Evolutionary conservation across 257 asterid species (phyloP), one percentile per base, ranked within the genome.

Genomic region (Solanum lycopersicoides): DNA sequence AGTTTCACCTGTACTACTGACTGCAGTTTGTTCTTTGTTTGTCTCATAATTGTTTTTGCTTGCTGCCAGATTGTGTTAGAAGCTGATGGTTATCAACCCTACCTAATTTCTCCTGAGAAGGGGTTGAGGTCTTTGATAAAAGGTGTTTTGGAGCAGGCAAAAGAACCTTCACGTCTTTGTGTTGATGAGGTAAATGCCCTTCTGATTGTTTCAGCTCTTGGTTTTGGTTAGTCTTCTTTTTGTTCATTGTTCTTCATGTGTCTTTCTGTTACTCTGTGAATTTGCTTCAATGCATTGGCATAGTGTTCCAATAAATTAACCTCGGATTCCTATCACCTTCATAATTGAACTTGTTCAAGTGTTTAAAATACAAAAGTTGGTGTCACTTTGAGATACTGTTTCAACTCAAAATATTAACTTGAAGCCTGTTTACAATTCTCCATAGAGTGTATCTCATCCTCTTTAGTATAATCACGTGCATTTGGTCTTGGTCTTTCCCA

Each of bases 81-180:
- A 93, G 99, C 99, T 6, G 99, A 97, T 88, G 99, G 99, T 87
- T 97, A 97, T 91, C 99, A 97, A 86, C 99, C 99, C 30, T 97
- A 97, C 90, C 99, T 96, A 85, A 96, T 97, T 90, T 97, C 99
- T 88, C 99, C 99, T 68, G 99, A 97, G 92, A 96, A 96, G 90
- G 99, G 99, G 79, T 89, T 96, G 92, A 93, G 98, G 91, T 96
- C 99, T 34, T 91, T 96, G 87, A 96, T 96, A 82, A 96, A 96
- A 92, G 91, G 89, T 89, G 99, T 96, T 66, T 86, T 96, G 56
- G 99, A 96, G 93, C 90, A 94, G 89, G 99, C 99, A 37, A 96
- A 96, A 89, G 99, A 96, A 87, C 98, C 99, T 88, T 97, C 99
- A 82, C 98, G 98, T 50, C 96, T 97, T 75, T 97, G 99, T 89